These are phyloP conservation scores for Lactarius sp. DNA, from an alignment of 768 basidiomycete species.

Conservation along the genomic window DNA sequence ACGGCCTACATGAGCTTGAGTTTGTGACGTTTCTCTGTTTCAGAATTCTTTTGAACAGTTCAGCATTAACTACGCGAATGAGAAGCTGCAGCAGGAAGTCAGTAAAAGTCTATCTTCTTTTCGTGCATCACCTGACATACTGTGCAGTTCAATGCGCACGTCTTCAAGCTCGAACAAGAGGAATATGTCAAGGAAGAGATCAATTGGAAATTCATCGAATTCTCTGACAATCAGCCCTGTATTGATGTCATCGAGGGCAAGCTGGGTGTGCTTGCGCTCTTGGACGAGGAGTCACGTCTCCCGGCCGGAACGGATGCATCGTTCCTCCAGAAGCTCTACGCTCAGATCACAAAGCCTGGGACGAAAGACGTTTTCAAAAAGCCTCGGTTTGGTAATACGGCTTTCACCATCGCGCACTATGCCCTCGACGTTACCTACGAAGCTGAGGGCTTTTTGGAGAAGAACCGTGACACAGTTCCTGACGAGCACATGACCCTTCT, in stretches of 20 bases:
- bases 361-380: constrained; percentile 94
- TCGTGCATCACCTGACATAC: neutral
- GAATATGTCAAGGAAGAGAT: constrained; percentile 98
- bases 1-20: neutral
- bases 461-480: constrained; percentile 97
- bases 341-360: constrained; percentile 78
- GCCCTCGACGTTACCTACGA: constrained; percentile 98
- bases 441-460: constrained; percentile 96
- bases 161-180: constrained; percentile 98
- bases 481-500: constrained; percentile 94
- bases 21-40: neutral
- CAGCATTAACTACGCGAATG: constrained; percentile 99
- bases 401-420: constrained; percentile 98
- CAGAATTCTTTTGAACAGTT: constrained; percentile 96
- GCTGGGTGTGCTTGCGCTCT: constrained; percentile 87
- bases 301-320: constrained; percentile 90
- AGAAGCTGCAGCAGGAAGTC: constrained; percentile 96
- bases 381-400: constrained; percentile 95
- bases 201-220: constrained; percentile 99
- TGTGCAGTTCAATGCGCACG: constrained; percentile 92
- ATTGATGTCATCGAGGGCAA: constrained; percentile 98
- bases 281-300: constrained; percentile 97
- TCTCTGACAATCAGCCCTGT: constrained; percentile 97
- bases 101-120: constrained; percentile 20
- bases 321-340: constrained; percentile 88